These are phyloP conservation scores for Neurospora cerealis DNA, from an alignment of 495 filamentous ascomycete species.

Conservation along the genomic window DNA sequence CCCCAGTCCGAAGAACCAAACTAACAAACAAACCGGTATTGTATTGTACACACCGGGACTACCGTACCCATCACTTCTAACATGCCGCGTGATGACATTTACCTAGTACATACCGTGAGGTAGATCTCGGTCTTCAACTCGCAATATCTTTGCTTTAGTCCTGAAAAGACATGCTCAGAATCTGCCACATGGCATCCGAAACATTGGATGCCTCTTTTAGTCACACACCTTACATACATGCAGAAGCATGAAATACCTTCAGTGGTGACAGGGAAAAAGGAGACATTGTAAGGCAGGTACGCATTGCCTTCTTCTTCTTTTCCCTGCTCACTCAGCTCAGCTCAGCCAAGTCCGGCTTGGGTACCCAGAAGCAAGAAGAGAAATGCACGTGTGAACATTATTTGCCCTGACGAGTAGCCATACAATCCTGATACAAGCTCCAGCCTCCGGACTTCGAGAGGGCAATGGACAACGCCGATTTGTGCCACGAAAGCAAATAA, in stretches of 20 bases:
- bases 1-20: neutral
- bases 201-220: neutral
- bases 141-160: neutral
- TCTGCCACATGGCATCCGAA: neutral
- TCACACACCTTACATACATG: neutral
- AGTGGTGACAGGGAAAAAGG: neutral
- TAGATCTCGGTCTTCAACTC: too few species aligned
- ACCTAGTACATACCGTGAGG: neutral
- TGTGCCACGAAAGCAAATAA: neutral
- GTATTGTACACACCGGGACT: neutral
- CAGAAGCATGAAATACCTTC: neutral
- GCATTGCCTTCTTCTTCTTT: neutral
- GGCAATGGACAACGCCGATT: neutral
- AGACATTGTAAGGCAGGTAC: neutral
- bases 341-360: neutral
- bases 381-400: neutral
- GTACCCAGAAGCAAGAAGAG: neutral
- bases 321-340: neutral
- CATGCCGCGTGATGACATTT: neutral
- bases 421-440: neutral
- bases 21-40: neutral
- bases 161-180: neutral
- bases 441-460: neutral
- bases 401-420: neutral
- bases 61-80: neutral